Evolutionary conservation across 805 yeast species (phyloP), one percentile per base, ranked within the genome.

Genomic region (Lipomyces sp.): DNA sequence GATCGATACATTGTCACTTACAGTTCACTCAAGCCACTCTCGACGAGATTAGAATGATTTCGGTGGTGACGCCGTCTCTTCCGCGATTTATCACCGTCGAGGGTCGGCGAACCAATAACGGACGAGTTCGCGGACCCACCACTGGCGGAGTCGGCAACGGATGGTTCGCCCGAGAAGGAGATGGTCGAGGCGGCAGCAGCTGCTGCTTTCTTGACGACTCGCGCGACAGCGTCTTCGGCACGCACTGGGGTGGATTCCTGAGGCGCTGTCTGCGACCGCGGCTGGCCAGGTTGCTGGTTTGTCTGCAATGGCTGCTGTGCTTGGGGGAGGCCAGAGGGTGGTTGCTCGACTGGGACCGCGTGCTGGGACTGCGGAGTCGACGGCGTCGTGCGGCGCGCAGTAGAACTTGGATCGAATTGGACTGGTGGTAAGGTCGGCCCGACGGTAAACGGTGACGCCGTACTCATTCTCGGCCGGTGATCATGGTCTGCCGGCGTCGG

Each of bases 221-320:
- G 66, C 18, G 79, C 79, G 33, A 75, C 74, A 3, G 78, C 79
- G 53, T 77, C 79, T 60, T 77, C 80, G 0, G 79, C 79, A 2
- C 78, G 70, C n/a, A 51, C 65, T 8, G 72, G 69, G 6, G 66
- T 58, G 42, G 62, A 66, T 11, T 54, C 37, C 33, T 57, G 37
- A 3, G 53, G 29, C 24, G 34, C 61, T 15, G 15, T 60, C 32
- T 45, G 39, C 39, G 53, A 59, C 62, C 48, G 53, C 59, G 1
- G 24, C 24, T 51, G 65, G 11, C 24, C 57, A 29, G 33, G 29
- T 15, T 39, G 53, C 48, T 55, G 67, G 8, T 13, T 15, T 8
- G 7, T 51, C 24, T 29, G 32, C 13, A 34, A 51, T 3, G 54
- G 13, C 24, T n/a, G 53, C 35, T 10, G 62, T 4, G 42, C 54